Base-by-base conservation (phyloP, 192 early-diverging fungal genomes). In the Coemansia reversa region DNA sequence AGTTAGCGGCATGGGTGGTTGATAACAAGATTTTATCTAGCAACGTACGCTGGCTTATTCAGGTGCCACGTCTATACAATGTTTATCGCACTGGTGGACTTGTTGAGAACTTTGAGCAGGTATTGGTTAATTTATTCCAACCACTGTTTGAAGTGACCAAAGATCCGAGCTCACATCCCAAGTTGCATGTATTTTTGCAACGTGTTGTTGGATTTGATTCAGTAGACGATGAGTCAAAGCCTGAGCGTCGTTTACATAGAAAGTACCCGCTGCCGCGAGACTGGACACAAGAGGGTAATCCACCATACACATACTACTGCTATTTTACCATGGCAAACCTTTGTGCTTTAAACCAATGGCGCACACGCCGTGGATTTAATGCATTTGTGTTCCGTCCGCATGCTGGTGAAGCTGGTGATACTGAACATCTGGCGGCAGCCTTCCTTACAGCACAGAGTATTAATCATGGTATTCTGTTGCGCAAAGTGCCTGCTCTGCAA, bases 11-110 rank as follows among this genome's bases (percentile, higher is more conserved):
- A 47, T 94, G 95, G 93, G 90, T 98, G 0, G 83, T 95, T 20
- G 81, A 94, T 55, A 89, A 98, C 86, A 92, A 94, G 71, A 75
- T 98, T 7, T 87, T 96, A 55, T 94, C 92, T 4, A 74, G 79
- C 70, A 98, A 96, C 74, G 93, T 96, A n/a, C 89, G 95, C 35
- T 98, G 95, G 95, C 82, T 98, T 59, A 87, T 96, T 51, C 95
- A 98, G 69, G 70, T 95, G 12, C 95, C 95, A 42, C 88, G 95
- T 42, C 83, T 98, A 20, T 98, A 98, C 84, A 86, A 86, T 73
- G 82, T 94, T 18, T 98, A 95, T 83, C 91, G 89, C 71, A 74
- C 77, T 0, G 80, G 75, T 22, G 84, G 84, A 29, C 57, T 76
- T 3, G 81, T 94, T 42, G 51, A 85, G 2, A 88, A 76, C 65